Evolutionary conservation across 345 rosid genomes (phyloP).

Genomic region (Mangifera indica): DNA sequence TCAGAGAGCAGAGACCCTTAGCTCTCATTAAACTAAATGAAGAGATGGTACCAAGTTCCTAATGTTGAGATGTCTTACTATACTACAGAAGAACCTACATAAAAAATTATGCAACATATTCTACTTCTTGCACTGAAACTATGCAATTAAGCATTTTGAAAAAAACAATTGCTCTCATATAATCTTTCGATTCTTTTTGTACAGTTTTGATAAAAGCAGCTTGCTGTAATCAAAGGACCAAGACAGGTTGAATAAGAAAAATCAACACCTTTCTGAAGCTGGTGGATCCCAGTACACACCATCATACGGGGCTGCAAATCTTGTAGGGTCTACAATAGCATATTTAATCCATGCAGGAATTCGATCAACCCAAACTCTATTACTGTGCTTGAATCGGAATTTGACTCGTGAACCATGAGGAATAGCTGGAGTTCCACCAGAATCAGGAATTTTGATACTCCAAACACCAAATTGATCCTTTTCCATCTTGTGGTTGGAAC

Average conservation of each 20-base stretch:
- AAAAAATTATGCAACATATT: background rate
- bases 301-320: constrained; percentile 74
- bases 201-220: constrained; percentile 2
- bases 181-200: background rate
- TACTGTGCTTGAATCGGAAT: constrained; percentile 59
- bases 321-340: constrained; percentile 59
- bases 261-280: constrained; percentile 54
- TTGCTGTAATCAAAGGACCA: background rate
- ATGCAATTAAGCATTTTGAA: background rate
- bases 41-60: constrained; percentile 5
- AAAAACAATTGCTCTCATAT: background rate
- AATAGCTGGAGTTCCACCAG: constrained; percentile 54
- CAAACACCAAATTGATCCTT: constrained; percentile 74
- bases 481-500: constrained; percentile 70
- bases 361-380: constrained; percentile 64
- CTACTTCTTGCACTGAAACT: background rate
- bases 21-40: constrained; percentile 12
- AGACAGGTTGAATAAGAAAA: background rate
- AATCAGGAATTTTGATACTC: constrained; percentile 62
- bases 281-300: constrained; percentile 82
- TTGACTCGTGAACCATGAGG: constrained; percentile 77
- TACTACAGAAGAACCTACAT: background rate
- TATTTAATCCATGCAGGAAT: constrained; percentile 82
- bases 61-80: constrained; percentile 1
- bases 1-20: constrained; percentile 4